Conservation (phyloP, 371 early-diverging fungal genomes). For the Chytridiales sp. region DNA sequence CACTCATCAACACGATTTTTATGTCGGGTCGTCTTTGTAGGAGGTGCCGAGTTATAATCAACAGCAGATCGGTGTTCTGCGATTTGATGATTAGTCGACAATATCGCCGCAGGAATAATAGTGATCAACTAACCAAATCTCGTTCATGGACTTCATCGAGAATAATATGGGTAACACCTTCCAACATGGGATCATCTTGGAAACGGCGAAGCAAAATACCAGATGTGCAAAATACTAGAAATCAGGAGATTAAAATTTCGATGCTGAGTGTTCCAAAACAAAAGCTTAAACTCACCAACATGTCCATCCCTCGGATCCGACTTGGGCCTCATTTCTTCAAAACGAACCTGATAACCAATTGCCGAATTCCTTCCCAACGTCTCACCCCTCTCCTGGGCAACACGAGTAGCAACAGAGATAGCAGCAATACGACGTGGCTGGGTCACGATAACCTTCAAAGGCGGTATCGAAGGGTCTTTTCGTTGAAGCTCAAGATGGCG, state of each 20-base stretch:
- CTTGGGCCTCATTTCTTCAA: slow-evolving; percentile 53
- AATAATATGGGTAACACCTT: slow-evolving; percentile 45
- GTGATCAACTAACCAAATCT: slow-evolving; percentile 25
- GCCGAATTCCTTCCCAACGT: slow-evolving; percentile 32
- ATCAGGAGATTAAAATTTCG: not conserved
- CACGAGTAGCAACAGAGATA: slow-evolving; percentile 84
- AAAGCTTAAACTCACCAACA: slow-evolving; percentile 16
- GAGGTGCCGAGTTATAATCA: slow-evolving; percentile 41
- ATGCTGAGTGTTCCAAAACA: no score
- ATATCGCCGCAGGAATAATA: not conserved
- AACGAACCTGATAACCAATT: slow-evolving; percentile 85
- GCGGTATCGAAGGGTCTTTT: slow-evolving; percentile 4
- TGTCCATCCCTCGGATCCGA: slow-evolving; percentile 38
- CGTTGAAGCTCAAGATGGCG: slow-evolving; percentile 42
- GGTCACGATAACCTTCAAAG: slow-evolving; percentile 74
- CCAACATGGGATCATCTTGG: slow-evolving; percentile 40
- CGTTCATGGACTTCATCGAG: slow-evolving; percentile 69
- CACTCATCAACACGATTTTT: slow-evolving; percentile 58
- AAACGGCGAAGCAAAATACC: slow-evolving; percentile 55
- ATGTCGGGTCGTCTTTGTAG: slow-evolving; percentile 13
- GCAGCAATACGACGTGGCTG: slow-evolving; percentile 96
- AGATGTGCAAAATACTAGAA: slow-evolving; percentile 54
- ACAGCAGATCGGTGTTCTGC: slow-evolving; percentile 53
- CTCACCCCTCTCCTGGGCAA: slow-evolving; percentile 76
- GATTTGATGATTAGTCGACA: not conserved